These are phyloP conservation scores for Mesotaenium endlicherianum DNA, from an alignment of 139 green algal genomes.

Conservation along the genomic window DNA sequence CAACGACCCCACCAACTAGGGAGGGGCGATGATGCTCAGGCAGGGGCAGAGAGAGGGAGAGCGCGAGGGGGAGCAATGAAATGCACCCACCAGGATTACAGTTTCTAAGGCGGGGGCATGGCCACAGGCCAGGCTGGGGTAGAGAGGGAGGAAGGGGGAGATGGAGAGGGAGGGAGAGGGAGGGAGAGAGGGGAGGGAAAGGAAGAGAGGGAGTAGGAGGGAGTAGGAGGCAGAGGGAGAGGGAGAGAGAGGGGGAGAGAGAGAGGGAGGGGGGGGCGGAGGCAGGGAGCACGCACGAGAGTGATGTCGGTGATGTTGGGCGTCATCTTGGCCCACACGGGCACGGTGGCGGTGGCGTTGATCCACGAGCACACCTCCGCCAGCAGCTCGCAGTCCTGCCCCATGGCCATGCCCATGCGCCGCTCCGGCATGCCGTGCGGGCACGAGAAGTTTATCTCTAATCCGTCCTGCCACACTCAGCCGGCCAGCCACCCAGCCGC, in stretches of 20 bases:
- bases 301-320: slow-evolving; percentile 97
- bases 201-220: background rate
- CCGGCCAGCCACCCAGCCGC: background rate
- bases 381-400: slow-evolving; percentile 66
- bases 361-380: slow-evolving; percentile 90
- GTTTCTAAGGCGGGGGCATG: too few relatives aligned
- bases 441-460: slow-evolving; percentile 97
- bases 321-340: slow-evolving; percentile 99
- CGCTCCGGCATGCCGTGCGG: slow-evolving; percentile 84
- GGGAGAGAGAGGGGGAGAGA: background rate
- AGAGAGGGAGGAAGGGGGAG: too few relatives aligned
- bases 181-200: background rate
- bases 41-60: too few relatives aligned
- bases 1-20: too few relatives aligned
- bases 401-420: slow-evolving; percentile 82
- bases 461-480: slow-evolving; percentile 70
- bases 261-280: background rate
- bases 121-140: too few relatives aligned
- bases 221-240: background rate
- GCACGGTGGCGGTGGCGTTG: slow-evolving; percentile 73
- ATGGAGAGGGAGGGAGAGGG: background rate
- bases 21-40: too few relatives aligned
- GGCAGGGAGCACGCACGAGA: background rate
- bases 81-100: too few relatives aligned
- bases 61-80: too few relatives aligned